Evolutionary conservation across 345 rosid species (phyloP).

Genomic region (Balakata baccata): DNA sequence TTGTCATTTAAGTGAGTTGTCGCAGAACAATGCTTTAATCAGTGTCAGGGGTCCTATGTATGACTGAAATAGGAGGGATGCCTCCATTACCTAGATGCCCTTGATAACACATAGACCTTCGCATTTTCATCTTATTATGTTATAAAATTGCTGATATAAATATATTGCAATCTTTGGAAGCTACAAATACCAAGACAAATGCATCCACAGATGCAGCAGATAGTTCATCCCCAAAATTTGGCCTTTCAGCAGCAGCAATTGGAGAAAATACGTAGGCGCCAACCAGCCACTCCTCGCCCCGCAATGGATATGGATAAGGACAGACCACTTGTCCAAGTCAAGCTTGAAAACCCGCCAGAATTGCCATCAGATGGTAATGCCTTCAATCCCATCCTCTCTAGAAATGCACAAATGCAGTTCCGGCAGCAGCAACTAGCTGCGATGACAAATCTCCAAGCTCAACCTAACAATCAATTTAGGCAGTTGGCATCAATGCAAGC

Average conservation of each 20-base stretch:
- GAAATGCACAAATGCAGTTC: conserved; percentile 57
- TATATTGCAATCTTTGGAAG: conserved; percentile 15
- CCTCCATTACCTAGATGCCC: background rate
- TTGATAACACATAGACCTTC: background rate
- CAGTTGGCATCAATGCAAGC: conserved; percentile 62
- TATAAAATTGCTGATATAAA: background rate
- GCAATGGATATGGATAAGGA: conserved; percentile 70
- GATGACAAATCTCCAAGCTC: conserved; percentile 57
- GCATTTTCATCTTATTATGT: background rate
- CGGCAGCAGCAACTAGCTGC: conserved; percentile 74
- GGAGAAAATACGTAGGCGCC: conserved; percentile 62
- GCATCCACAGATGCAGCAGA: conserved; percentile 77
- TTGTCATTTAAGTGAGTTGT: background rate
- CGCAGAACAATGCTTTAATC: background rate
- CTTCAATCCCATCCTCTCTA: conserved; percentile 51
- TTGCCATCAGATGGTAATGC: conserved; percentile 56
- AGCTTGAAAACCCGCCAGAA: conserved; percentile 69
- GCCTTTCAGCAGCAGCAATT: conserved; percentile 54
- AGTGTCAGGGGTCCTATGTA: background rate
- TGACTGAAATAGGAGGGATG: background rate
- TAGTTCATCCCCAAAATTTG: conserved; percentile 51
- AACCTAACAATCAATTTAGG: conserved; percentile 66
- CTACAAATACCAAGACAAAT: conserved; percentile 64
- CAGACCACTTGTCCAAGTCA: conserved; percentile 70
- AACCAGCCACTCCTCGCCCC: conserved; percentile 53